Conservation (phyloP, 202 grass and related monocot species). For the Panicum hallii region DNA sequence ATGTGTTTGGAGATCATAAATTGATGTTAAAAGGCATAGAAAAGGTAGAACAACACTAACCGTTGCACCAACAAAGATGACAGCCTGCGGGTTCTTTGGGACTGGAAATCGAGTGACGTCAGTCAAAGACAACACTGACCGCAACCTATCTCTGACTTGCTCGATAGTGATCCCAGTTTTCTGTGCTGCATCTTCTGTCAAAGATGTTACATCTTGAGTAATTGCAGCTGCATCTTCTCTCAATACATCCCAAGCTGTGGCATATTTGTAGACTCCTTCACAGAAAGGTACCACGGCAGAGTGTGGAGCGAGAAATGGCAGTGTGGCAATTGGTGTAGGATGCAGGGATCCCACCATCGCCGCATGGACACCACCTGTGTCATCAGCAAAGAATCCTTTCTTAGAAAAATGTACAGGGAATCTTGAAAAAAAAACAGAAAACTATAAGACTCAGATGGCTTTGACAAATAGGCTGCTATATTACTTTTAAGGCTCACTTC, state of each 20-base stretch:
- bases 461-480: constrained; percentile 24
- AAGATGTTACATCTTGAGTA: constrained; percentile 56
- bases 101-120: constrained; percentile 88
- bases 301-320: constrained; percentile 95
- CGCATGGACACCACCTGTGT: constrained; percentile 88
- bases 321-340: constrained; percentile 87
- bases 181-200: constrained; percentile 58
- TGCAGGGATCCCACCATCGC: constrained; percentile 96
- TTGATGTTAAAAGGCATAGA: background rate
- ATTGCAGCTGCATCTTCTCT: constrained; percentile 74
- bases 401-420: constrained; percentile 27
- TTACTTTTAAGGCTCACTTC: background rate
- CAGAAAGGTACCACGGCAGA: constrained; percentile 94
- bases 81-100: constrained; percentile 79
- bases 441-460: background rate
- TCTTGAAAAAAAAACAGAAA: constrained; percentile 14
- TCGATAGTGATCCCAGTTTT: constrained; percentile 75
- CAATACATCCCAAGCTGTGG: constrained; percentile 87
- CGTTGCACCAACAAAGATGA: constrained; percentile 90
- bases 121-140: constrained; percentile 83
- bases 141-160: constrained; percentile 79
- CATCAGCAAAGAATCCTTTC: constrained; percentile 32
- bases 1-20: background rate
- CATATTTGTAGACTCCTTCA: constrained; percentile 80
- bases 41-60: constrained; percentile 47